phyloP scores from a whole-genome alignment of 2,329 filamentous ascomycete genomes.

The Pseudocercospora crystallina region DNA sequence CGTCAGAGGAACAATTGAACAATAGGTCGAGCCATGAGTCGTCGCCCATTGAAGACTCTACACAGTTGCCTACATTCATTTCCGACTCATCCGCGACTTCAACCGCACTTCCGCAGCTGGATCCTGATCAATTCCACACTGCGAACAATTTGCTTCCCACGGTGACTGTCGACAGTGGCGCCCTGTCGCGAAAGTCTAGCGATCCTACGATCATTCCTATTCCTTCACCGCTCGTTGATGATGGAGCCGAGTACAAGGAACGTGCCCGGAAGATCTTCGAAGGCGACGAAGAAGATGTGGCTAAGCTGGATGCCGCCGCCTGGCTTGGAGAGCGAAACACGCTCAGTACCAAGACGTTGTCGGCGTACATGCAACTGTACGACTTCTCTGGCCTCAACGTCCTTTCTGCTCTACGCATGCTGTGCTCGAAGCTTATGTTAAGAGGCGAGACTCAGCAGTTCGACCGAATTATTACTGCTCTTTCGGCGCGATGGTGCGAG shows the following conservation, averaged over 20 bases:
- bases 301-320: conserved; percentile 75
- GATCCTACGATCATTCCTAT: conserved; percentile 21
- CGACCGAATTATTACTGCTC: conserved; percentile 86
- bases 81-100: conserved; percentile 1
- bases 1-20: conserved; percentile 30
- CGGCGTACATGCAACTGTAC: conserved; percentile 89
- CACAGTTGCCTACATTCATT: conserved; percentile 5
- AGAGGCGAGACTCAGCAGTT: conserved; percentile 95
- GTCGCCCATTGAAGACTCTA: conserved; percentile 15
- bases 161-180: conserved; percentile 51
- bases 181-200: conserved; percentile 38
- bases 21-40: conserved; percentile 5
- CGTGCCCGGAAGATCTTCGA: conserved; percentile 82
- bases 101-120: neutral
- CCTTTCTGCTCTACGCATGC: conserved; percentile 70
- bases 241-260: conserved; percentile 64
- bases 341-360: conserved; percentile 55
- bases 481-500: conserved; percentile 86
- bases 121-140: conserved; percentile 19
- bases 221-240: conserved; percentile 24
- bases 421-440: conserved; percentile 79
- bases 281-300: conserved; percentile 77
- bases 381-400: conserved; percentile 82
- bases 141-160: conserved; percentile 24
- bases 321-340: conserved; percentile 75